A percentile compares a stretch with the other conserved stretches of the same genome.
These are phyloP conservation scores for Mesembryanthemum crystallinum DNA, from an alignment of 148 eudicot species.

Conservation along the genomic window DNA sequence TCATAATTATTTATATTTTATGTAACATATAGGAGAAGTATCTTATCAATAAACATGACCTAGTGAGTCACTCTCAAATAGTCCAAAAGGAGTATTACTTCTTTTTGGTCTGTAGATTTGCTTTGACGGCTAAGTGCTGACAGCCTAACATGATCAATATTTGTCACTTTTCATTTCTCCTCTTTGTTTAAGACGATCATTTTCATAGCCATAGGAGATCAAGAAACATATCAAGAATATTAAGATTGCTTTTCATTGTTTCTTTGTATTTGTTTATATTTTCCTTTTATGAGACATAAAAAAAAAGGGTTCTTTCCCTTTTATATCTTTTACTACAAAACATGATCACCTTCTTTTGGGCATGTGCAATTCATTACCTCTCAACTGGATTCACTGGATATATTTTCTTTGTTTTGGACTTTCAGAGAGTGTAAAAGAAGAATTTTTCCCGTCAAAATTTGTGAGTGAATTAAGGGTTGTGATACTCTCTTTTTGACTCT, in stretches of 20 bases:
- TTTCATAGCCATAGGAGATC: not conserved
- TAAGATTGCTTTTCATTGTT: not conserved
- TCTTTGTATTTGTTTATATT: not conserved
- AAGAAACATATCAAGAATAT: not conserved
- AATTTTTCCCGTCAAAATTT: too few relatives aligned
- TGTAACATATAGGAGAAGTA: too few relatives aligned
- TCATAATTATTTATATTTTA: not conserved
- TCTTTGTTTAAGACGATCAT: not conserved
- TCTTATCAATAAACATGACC: not conserved
- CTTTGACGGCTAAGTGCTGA: constrained; percentile 20
- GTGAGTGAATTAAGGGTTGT: too few relatives aligned
- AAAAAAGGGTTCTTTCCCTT: constrained; percentile 2
- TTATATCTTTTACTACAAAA: not conserved
- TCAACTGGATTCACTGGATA: not conserved
- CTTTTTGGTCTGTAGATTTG: constrained; percentile 3
- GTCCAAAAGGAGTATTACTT: constrained; percentile 18
- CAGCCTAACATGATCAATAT: constrained; percentile 36
- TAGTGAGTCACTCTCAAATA: not conserved
- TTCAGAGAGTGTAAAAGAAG: not conserved
- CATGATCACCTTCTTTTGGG: not conserved
- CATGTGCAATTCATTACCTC: constrained; percentile 1
- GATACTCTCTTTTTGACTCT: not conserved
- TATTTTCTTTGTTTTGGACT: not conserved
- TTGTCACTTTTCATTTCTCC: not conserved
- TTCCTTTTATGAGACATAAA: not conserved